These are phyloP conservation scores for Herpotrichia juniperi DNA, from an alignment of 2,329 filamentous ascomycete species.

Conservation along the genomic window DNA sequence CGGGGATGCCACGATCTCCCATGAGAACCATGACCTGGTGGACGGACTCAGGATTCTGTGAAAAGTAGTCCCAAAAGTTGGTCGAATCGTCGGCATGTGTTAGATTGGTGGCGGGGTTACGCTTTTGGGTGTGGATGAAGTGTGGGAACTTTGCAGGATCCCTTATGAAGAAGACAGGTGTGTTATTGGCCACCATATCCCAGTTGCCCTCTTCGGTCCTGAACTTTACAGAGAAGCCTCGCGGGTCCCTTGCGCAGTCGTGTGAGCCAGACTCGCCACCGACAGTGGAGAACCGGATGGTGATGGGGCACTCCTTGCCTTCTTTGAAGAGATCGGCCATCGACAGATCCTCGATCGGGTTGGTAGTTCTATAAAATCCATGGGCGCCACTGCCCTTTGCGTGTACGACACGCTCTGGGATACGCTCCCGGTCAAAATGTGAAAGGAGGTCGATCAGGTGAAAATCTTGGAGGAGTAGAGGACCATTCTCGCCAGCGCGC, in stretches of 20 bases:
- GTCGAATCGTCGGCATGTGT: slow-evolving; percentile 69
- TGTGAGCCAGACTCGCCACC: slow-evolving; percentile 75
- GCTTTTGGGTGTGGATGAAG: slow-evolving; percentile 77
- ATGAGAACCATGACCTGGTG: slow-evolving; percentile 62
- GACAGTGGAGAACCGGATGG: slow-evolving; percentile 76
- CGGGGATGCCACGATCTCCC: slow-evolving; percentile 61
- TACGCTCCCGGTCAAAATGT: slow-evolving; percentile 58
- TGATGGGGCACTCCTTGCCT: slow-evolving; percentile 72
- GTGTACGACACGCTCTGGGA: slow-evolving; percentile 58
- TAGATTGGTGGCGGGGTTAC: slow-evolving; percentile 72
- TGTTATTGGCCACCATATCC: slow-evolving; percentile 76
- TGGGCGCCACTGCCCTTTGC: slow-evolving; percentile 58
- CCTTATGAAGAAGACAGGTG: slow-evolving; percentile 76
- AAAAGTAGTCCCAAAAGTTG: slow-evolving; percentile 70
- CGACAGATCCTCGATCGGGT: slow-evolving; percentile 53
- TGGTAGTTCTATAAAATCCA: slow-evolving; percentile 55
- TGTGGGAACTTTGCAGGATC: slow-evolving; percentile 76
- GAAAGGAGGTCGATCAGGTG: slow-evolving; percentile 57
- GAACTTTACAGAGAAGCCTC: slow-evolving; percentile 77
- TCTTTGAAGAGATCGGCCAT: slow-evolving; percentile 58
- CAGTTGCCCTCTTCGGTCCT: slow-evolving; percentile 76
- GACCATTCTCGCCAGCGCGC: slow-evolving; percentile 63
- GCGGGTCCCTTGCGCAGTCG: slow-evolving; percentile 73
- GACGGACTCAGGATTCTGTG: slow-evolving; percentile 59
- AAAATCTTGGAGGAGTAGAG: slow-evolving; percentile 61